These are phyloP conservation scores for Microstegium vimineum DNA, from an alignment of 176 grass and related monocot genomes.

Conservation along the genomic window DNA sequence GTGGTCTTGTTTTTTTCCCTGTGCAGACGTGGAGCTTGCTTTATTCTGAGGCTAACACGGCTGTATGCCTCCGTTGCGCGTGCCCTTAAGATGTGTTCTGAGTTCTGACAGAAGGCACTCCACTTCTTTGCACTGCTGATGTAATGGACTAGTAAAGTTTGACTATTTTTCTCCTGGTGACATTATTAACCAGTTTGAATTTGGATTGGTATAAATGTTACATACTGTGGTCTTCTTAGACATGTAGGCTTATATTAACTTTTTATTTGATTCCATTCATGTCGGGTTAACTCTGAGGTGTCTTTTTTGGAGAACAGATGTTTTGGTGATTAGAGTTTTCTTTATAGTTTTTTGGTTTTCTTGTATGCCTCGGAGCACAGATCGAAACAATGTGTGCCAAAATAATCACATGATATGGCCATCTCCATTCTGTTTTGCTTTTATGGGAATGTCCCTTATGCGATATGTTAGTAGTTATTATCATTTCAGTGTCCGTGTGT, in stretches of 20 bases:
- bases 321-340: background rate
- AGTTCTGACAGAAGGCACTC: background rate
- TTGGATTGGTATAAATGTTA: background rate
- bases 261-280: background rate
- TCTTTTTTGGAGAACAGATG: background rate
- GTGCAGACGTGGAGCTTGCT: too few species aligned
- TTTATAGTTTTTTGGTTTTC: background rate
- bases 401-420: background rate
- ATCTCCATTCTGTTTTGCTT: background rate
- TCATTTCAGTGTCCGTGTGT: background rate
- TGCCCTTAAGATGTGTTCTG: too few species aligned
- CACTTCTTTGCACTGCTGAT: background rate
- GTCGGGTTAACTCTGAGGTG: background rate
- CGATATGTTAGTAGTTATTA: conserved; percentile 7
- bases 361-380: background rate
- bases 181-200: conserved; percentile 13
- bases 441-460: background rate
- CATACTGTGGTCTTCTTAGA: background rate
- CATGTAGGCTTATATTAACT: background rate
- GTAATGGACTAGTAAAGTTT: conserved; percentile 16
- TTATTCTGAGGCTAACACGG: too few species aligned
- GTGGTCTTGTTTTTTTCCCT: too few species aligned
- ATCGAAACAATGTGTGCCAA: conserved; percentile 6
- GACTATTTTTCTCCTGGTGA: background rate
- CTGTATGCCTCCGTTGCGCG: too few species aligned